These are phyloP conservation scores for Diaporthe amygdali DNA, from an alignment of 2,329 filamentous ascomycete species.

Conservation along the genomic window DNA sequence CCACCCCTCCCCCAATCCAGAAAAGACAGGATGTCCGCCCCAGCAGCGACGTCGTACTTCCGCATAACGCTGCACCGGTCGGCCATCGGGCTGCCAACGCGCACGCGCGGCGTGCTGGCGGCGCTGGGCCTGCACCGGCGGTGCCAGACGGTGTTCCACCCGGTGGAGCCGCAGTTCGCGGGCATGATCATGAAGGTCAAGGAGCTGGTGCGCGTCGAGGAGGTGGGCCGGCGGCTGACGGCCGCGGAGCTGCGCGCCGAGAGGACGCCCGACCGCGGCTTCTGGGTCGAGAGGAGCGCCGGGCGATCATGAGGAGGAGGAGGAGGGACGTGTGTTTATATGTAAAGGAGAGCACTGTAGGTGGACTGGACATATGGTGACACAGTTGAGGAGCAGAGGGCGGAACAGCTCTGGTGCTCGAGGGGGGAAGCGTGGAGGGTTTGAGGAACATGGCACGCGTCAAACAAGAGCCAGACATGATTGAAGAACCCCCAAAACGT, in stretches of 20 bases:
- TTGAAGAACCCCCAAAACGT: background rate
- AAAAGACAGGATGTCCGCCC: slow-evolving; percentile 12
- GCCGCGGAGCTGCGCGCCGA: slow-evolving; percentile 72
- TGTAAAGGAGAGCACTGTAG: background rate
- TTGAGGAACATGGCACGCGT: background rate
- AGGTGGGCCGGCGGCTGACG: slow-evolving; percentile 71
- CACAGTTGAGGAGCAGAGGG: no score
- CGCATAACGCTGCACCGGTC: slow-evolving; percentile 89
- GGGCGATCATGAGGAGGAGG: slow-evolving; percentile 36
- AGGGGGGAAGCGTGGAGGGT: background rate
- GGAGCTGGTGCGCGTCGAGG: slow-evolving; percentile 83
- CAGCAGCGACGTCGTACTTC: slow-evolving; percentile 74
- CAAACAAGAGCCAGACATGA: background rate
- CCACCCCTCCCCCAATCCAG: background rate
- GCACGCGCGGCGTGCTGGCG: slow-evolving; percentile 79
- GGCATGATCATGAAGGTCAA: slow-evolving; percentile 95
- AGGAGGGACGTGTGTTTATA: no score
- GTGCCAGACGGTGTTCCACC: slow-evolving; percentile 87
- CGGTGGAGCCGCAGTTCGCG: slow-evolving; percentile 78
- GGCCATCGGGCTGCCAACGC: slow-evolving; percentile 84
- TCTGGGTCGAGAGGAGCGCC: slow-evolving; percentile 71
- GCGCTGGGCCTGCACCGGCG: slow-evolving; percentile 87
- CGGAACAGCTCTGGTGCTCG: background rate
- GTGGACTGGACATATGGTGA: slow-evolving; percentile 1
- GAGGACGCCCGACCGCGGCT: slow-evolving; percentile 79